These are phyloP conservation scores for Elsinoe ampelina DNA, from an alignment of 2,329 filamentous ascomycete species.

Conservation along the genomic window DNA sequence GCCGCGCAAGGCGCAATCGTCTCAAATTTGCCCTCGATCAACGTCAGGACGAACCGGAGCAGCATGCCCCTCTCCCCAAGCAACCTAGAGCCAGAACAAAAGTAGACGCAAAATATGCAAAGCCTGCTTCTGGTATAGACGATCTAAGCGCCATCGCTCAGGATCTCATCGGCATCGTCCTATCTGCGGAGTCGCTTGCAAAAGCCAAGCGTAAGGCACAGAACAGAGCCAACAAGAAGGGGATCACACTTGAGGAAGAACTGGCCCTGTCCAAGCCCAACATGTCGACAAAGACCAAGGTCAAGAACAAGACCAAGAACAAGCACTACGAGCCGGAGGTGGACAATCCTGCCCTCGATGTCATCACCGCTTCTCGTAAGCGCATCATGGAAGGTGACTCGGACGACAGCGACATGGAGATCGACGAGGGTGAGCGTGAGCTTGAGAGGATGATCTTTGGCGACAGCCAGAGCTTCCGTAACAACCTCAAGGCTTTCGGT, in stretches of 20 bases:
- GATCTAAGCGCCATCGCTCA: neutral
- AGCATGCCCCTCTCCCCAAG: neutral
- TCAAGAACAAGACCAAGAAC: neutral
- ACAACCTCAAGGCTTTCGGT: constrained; percentile 23
- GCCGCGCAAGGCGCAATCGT: neutral
- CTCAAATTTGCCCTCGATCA: neutral
- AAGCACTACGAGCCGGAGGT: neutral
- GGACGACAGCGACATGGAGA: constrained; percentile 28
- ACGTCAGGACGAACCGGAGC: neutral
- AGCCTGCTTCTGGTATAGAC: neutral
- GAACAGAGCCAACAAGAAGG: neutral
- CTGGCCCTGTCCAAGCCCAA: neutral
- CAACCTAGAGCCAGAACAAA: neutral
- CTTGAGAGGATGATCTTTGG: constrained; percentile 74
- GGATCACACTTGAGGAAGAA: neutral
- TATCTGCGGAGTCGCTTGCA: neutral
- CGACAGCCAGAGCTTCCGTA: constrained; percentile 70
- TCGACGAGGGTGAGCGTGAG: constrained; percentile 75
- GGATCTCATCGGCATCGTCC: neutral
- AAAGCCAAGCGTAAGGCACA: neutral
- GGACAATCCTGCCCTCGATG: neutral
- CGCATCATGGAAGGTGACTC: neutral
- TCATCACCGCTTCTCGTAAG: neutral
- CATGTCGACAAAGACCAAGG: neutral
- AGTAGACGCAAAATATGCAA: neutral